A percentile compares a stretch with the other conserved stretches of the same genome.
phyloP scores from a whole-genome alignment of 176 grass and related monocot species.

The Oryza glumipatula region DNA sequence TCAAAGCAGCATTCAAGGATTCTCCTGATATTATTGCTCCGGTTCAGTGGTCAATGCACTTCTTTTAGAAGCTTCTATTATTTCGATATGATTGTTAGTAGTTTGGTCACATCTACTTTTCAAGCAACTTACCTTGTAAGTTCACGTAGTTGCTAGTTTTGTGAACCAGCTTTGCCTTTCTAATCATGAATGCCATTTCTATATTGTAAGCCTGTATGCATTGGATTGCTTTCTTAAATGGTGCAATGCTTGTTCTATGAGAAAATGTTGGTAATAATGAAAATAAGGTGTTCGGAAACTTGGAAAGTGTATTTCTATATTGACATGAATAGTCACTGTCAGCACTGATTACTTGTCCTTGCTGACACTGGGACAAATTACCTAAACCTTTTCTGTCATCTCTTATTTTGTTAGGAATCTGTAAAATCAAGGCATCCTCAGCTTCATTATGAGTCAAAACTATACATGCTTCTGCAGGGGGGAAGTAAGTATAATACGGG shows the following conservation, averaged over 20 bases:
- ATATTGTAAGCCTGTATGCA: background rate
- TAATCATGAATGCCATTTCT: background rate
- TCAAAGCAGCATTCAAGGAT: background rate
- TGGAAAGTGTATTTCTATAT: conserved; percentile 8
- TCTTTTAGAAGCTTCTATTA: background rate
- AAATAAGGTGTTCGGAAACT: background rate
- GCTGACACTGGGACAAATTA: conserved; percentile 24
- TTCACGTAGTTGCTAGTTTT: background rate
- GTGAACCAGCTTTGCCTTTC: background rate
- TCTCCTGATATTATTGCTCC: background rate
- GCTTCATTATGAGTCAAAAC: conserved; percentile 89
- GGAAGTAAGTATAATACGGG: conserved; percentile 66
- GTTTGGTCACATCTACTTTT: background rate
- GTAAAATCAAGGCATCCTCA: conserved; percentile 95
- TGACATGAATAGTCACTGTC: conserved; percentile 14
- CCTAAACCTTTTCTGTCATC: conserved; percentile 15
- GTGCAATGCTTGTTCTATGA: background rate
- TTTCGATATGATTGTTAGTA: background rate
- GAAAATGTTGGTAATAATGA: background rate
- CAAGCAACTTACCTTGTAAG: background rate
- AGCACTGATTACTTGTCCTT: background rate
- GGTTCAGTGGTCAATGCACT: background rate
- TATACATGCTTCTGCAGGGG: conserved; percentile 94
- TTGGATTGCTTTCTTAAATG: conserved; percentile 36
- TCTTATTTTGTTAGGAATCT: conserved; percentile 70